Conservation (phyloP, 2,329 filamentous ascomycete genomes). For the Sclerotinia subarctica region DNA sequence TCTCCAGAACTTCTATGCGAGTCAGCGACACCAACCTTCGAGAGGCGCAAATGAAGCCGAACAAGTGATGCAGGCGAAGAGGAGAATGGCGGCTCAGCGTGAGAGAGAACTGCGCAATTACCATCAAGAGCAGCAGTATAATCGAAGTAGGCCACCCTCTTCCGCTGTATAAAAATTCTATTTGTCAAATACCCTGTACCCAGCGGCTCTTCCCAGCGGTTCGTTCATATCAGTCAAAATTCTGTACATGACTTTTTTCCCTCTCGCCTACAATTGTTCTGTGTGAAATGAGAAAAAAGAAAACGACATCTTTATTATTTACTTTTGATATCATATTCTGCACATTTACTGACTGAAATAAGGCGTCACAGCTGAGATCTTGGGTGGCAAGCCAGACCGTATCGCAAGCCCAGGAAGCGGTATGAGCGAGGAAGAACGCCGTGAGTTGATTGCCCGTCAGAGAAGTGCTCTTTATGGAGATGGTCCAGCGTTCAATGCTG, state of each 20-base stretch:
- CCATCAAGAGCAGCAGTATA: constrained; percentile 99
- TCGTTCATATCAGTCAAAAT: constrained; percentile 34
- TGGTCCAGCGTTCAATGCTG: constrained; percentile 59
- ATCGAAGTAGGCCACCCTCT: constrained; percentile 91
- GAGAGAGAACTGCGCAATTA: constrained; percentile 99
- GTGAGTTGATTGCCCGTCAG: constrained; percentile 92
- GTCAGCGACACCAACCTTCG: constrained; percentile 85
- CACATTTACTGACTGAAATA: constrained; percentile 40
- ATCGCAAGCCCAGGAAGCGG: constrained; percentile 74
- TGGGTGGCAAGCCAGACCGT: constrained; percentile 76
- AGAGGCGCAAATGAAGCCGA: constrained; percentile 86
- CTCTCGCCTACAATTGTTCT: constrained; percentile 37
- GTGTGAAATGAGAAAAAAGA: constrained; percentile 39
- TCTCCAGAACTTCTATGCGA: constrained; percentile 90
- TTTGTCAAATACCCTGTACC: constrained; percentile 36
- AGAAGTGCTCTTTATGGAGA: constrained; percentile 91
- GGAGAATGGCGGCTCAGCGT: constrained; percentile 97
- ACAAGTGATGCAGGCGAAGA: constrained; percentile 98
- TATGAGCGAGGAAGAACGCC: constrained; percentile 94
- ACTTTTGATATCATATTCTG: constrained; percentile 25
- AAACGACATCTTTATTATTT: constrained; percentile 1
- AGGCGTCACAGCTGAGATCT: constrained; percentile 65
- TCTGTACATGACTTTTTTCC: constrained; percentile 40
- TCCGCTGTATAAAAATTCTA: constrained; percentile 56
- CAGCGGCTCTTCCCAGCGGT: constrained; percentile 29